Base-by-base conservation (phyloP, 768 basidiomycete genomes). In the Tephrocybe rancida region DNA sequence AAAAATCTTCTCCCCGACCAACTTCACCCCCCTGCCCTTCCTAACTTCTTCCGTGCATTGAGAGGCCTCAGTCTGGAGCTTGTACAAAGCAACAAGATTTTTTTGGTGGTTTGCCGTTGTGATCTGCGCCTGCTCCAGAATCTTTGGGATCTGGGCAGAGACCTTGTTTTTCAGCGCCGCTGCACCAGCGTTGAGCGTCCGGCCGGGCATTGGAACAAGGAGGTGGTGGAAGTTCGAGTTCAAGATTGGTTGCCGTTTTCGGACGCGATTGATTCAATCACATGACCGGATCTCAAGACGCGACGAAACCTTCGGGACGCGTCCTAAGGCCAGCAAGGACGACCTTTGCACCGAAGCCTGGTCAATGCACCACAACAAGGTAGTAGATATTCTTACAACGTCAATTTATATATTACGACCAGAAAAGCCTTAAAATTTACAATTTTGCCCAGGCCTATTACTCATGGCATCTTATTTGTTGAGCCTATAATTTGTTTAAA, bases 41-140 rank as follows among this genome's bases (percentile, higher is more conserved):
- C 75, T 71, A n/a, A 80, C 64, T 2, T 73, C 51, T 55, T 86
- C 77, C 2, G 74, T 82, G 59, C 77, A 72, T 13, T 71, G 61
- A 1, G 86, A 83, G 9, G 86, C 87, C 48, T 88, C 78, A 3
- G 70, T 51, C 52, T 95, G 92, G 37, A 95, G 70, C 67, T 92
- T 92, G 75, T 91, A 78, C 3, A 97, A 80, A 0, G 85, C 84
- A 37, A 92, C 86, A 46, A 87, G 75, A 70, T 97, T 96, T 77
- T 97, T 97, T 56, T 87, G 85, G 69, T 98, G 95, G 67, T 92
- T 94, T 8, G 90, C 85, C 13, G 77, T 69, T 0, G 87, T 83
- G 6, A 66, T 72, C 66, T 95, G 92, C 0, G 78, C 89, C 70
- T 96, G 90, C 25, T 89, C 84, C 56, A 95, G 91, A 39, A 94